Percentiles rank a stretch among this genome's conserved stretches.
Conservation (phyloP, 257 asterid genomes). For the Henckelia pumila region DNA sequence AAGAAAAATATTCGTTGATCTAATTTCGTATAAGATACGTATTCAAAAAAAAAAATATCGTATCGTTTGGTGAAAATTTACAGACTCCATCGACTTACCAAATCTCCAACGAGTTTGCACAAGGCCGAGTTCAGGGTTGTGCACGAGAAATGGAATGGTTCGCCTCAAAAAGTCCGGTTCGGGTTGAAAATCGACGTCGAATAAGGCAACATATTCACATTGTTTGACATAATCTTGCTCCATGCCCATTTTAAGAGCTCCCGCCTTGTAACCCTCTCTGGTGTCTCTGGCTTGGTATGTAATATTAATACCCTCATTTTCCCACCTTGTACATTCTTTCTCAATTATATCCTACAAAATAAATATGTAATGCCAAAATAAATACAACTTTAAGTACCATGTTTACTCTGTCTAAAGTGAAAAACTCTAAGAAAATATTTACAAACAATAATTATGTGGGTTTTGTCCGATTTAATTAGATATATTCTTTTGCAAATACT, state of each 20-base stretch:
- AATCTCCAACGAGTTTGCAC: background rate
- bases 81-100: background rate
- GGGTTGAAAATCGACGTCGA: conserved; percentile 60
- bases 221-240: conserved; percentile 51
- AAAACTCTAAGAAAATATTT: no score
- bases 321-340: conserved; percentile 21
- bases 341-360: conserved; percentile 19
- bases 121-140: background rate
- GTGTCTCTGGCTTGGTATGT: conserved; percentile 30
- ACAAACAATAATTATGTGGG: no score
- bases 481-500: no score
- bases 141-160: conserved; percentile 32
- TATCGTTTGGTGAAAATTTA: no score
- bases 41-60: no score
- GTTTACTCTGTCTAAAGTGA: no score
- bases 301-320: conserved; percentile 24
- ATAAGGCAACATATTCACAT: conserved; percentile 50
- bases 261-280: conserved; percentile 55
- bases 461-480: no score
- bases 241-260: conserved; percentile 46
- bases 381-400: background rate
- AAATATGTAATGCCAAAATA: background rate
- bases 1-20: conserved; percentile 18
- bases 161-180: conserved; percentile 41
- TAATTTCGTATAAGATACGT: background rate